Conservation (phyloP, 371 early-diverging fungal species). For the Batkoa obscura region DNA sequence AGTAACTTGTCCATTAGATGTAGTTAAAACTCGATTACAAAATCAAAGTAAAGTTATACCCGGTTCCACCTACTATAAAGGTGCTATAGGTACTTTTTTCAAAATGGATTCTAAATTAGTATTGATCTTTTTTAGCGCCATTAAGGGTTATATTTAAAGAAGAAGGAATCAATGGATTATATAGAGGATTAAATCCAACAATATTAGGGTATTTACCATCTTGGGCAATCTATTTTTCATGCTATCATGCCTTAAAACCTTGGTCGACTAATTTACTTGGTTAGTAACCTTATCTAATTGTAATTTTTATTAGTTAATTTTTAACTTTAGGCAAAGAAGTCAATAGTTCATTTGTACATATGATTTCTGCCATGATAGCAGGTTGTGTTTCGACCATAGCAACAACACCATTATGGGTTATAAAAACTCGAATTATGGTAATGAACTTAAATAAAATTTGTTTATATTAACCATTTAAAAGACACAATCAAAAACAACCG, state of each 20-base stretch:
- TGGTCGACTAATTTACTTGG: too few species aligned
- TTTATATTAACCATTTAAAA: conserved; percentile 22
- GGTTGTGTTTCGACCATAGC: conserved; percentile 54
- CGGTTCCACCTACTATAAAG: conserved; percentile 7
- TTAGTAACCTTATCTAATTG: too few species aligned
- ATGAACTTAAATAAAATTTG: conserved; percentile 16
- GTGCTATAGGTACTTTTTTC: conserved; percentile 25
- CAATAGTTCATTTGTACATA: conserved; percentile 35
- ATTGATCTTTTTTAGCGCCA: conserved; percentile 19
- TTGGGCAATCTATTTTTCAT: conserved; percentile 80
- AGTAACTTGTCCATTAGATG: conserved; percentile 83
- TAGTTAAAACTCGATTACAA: conserved; percentile 85
- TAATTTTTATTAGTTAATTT: too few species aligned
- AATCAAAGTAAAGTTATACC: conserved; percentile 47
- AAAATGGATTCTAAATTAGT: neutral
- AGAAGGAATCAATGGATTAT: conserved; percentile 77
- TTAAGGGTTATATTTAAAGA: conserved; percentile 52
- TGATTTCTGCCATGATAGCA: conserved; percentile 73
- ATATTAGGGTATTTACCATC: conserved; percentile 76
- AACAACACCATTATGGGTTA: conserved; percentile 88
- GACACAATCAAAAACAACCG: conserved; percentile 3
- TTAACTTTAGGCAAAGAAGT: too few species aligned
- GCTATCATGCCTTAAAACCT: conserved; percentile 27
- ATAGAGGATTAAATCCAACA: conserved; percentile 76
- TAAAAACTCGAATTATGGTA: conserved; percentile 81